Evolutionary conservation across 202 grass and related monocot genomes (phyloP), one percentile per base, ranked within the genome.

Genomic region (Digitaria exilis): DNA sequence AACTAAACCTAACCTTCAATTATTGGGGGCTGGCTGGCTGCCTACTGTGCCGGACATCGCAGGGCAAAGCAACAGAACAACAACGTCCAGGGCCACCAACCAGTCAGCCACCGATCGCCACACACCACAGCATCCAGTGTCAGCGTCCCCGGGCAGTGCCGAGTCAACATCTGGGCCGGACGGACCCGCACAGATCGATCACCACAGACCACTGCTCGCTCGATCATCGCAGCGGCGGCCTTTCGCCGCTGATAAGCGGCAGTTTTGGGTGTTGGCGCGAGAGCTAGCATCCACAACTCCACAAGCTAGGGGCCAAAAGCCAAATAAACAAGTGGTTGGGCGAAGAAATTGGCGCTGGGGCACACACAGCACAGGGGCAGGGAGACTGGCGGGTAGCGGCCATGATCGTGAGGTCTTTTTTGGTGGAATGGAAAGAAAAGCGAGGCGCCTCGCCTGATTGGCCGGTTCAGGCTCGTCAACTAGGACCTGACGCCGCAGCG

Each of bases 341-440:
- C 6, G 46, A 13, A 25, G n/a, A 48, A 76, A 24, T 45, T 10
- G 43, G 9, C 43, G 11, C 43, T 49, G 46, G 45, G 45, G 45
- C 45, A 17, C n/a, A n/a, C n/a, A n/a, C n/a, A n/a, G n/a, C n/a
- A n/a, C n/a, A n/a, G n/a, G n/a, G n/a, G n/a, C n/a, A n/a, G n/a
- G n/a, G n/a, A n/a, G 45, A 5, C 7, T 0, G 3, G n/a, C 37
- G 22, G 65, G 17, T 1, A 13, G 44, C 11, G 22, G 19, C 12
- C 1, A 51, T 60, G 42, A 85, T 85, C n/a, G 74, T 12, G 39
- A 77, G 68, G 5, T 56, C 65, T 68, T 8, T 64, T 10, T 26
- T 14, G 51, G 51, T 55, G 8, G 49, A 51, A 21, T 55, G 8
- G 49, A 51, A 21, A 51, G 13, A 15, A 14, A 44, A 10, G 43